Evolutionary conservation across 345 rosid genomes (phyloP), one percentile per base, ranked within the genome.

Genomic region (Microthlaspi erraticum): DNA sequence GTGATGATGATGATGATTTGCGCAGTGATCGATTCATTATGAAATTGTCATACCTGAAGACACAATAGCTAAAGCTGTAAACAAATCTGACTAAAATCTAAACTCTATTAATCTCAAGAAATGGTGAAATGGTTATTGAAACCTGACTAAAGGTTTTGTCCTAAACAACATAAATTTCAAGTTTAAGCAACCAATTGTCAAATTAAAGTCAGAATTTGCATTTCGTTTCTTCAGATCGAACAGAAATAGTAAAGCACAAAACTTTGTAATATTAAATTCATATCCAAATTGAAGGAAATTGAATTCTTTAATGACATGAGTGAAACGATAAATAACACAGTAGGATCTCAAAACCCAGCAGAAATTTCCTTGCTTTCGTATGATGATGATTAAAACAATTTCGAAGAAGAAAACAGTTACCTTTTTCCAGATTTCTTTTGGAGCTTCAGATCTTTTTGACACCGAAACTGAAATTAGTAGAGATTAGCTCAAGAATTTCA

Each of bases 21-120:
- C 84, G 84, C 2, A 68, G 52, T 10, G 73, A 48, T 68, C 83
- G 80, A 32, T 36, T 26, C 6, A 85, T 88, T 97, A 88, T 90
- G 23, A 37, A 12, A 14, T 63, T 64, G 36, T 19, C 52, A 53
- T 39, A 9, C 9, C 70, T 65, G 60, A 68, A 55, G 5, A 26
- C 29, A 39, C 5, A 38, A 38, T 10, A 10, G 42, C 42, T 38
- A 37, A n/a, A n/a, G n/a, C n/a, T n/a, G n/a, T n/a, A n/a, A n/a
- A n/a, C n/a, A n/a, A n/a, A n/a, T n/a, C n/a, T n/a, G n/a, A n/a
- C 6, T 10, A 29, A 39, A 38, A 10, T 31, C 20, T 51, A 52
- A 52, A 52, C 36, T 31, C 36, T 52, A 51, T 26, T 8, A 57
- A 18, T 37, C 45, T 10, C 45, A 57, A 19, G 26, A 57, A 37